Conservation (phyloP, 768 basidiomycete genomes). For the Suillus bovinus region DNA sequence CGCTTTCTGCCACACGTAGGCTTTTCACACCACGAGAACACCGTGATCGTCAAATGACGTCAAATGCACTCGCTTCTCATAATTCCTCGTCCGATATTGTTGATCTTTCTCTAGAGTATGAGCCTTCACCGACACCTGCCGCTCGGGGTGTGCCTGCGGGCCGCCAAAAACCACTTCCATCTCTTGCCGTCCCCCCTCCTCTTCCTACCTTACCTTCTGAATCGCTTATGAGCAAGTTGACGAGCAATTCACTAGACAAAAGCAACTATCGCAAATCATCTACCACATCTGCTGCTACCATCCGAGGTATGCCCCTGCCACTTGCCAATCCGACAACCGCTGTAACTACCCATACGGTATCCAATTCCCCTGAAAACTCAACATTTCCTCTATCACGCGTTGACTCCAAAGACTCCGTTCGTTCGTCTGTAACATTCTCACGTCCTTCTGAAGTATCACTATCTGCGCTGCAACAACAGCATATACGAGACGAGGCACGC, state of each 20-base stretch:
- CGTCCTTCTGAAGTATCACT: conserved; percentile 57
- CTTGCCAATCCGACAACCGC: conserved; percentile 67
- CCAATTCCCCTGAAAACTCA: conserved; percentile 41
- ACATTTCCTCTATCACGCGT: conserved; percentile 39
- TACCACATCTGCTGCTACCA: conserved; percentile 43
- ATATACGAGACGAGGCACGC: conserved; percentile 37
- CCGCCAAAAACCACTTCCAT: conserved; percentile 47
- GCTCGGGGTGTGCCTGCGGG: conserved; percentile 37
- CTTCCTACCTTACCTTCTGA: conserved; percentile 64
- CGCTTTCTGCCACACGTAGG: conserved; percentile 45
- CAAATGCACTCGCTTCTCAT: conserved; percentile 17
- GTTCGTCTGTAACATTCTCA: conserved; percentile 63
- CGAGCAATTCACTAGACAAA: conserved; percentile 23
- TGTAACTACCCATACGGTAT: conserved; percentile 64
- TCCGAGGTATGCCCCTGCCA: conserved; percentile 48
- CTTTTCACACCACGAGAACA: conserved; percentile 60
- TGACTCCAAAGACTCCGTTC: conserved; percentile 47
- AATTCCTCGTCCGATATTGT: conserved; percentile 26
- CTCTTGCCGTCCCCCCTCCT: conserved; percentile 57
- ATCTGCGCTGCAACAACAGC: conserved; percentile 56
- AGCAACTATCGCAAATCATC: conserved; percentile 44
- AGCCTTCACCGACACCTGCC: conserved; percentile 48
- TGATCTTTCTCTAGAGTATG: conserved; percentile 36
- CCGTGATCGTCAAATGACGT: conserved; percentile 39
- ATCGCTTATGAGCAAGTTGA: conserved; percentile 33